A percentile compares a stretch with the other conserved stretches of the same genome.
phyloP scores from a whole-genome alignment of 2,329 filamentous ascomycete genomes.

The Penicillium verrucosum region DNA sequence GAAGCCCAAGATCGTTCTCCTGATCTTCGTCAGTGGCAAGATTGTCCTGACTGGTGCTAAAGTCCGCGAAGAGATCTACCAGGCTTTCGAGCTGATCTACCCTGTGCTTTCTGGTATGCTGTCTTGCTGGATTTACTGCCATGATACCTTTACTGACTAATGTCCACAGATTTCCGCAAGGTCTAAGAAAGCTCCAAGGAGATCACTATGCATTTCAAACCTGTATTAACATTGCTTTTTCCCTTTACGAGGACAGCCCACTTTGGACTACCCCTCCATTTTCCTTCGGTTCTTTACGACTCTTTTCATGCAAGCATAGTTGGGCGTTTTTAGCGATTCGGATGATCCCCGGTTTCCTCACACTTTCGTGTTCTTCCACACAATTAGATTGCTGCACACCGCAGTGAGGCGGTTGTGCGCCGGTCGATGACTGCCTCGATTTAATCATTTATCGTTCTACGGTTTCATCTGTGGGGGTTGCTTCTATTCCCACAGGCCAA shows the following conservation, averaged over 20 bases:
- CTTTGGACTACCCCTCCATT: constrained; percentile 5
- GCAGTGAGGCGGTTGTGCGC: constrained; percentile 43
- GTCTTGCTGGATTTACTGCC: background rate
- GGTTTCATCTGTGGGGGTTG: constrained; percentile 15
- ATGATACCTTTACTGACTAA: constrained; percentile 24
- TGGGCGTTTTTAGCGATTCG: constrained; percentile 45
- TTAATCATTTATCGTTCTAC: constrained; percentile 30
- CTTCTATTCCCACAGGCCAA: constrained; percentile 13
- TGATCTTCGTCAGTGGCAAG: constrained; percentile 98
- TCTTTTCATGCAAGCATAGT: constrained; percentile 42
- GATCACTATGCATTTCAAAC: constrained; percentile 19
- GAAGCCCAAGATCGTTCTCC: constrained; percentile 96
- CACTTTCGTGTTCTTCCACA: constrained; percentile 30
- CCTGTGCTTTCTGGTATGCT: constrained; percentile 80
- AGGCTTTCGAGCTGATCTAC: constrained; percentile 96
- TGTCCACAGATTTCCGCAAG: constrained; percentile 59
- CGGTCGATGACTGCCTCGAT: constrained; percentile 42
- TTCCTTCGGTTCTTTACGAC: constrained; percentile 32
- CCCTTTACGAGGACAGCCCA: constrained; percentile 13
- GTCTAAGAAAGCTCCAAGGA: constrained; percentile 40
- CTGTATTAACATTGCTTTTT: constrained; percentile 32
- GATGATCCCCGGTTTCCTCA: constrained; percentile 26
- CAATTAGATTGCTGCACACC: constrained; percentile 41
- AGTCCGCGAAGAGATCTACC: constrained; percentile 96
- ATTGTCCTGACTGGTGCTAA: constrained; percentile 97